Evolutionary conservation across 1,284 basidiomycete species (phyloP).

Genomic region (Leccinum holopus): DNA sequence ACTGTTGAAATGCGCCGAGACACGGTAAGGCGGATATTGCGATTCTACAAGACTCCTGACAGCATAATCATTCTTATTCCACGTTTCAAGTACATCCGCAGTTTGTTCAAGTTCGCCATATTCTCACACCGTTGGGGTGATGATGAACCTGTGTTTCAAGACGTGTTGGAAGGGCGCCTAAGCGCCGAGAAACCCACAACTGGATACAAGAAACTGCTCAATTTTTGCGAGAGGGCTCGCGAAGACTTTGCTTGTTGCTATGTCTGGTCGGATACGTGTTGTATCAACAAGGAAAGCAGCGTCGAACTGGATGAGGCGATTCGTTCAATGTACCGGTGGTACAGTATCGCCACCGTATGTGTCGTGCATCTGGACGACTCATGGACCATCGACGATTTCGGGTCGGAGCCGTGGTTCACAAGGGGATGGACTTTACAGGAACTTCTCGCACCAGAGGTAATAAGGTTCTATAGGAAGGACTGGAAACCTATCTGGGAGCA

Average conservation of each 20-base stretch:
- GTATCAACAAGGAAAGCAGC: constrained; percentile 26
- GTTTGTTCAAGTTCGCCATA: constrained; percentile 21
- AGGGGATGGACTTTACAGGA: constrained; percentile 26
- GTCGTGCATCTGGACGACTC: constrained; percentile 20
- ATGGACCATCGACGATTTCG: constrained; percentile 13
- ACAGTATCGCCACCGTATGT: constrained; percentile 17
- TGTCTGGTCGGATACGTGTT: constrained; percentile 27
- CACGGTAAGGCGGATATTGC: constrained; percentile 2
- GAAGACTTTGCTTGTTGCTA: constrained; percentile 13
- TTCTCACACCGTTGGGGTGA: constrained; percentile 25
- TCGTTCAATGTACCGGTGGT: constrained; percentile 27
- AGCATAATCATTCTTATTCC: background rate
- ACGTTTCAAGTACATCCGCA: constrained; percentile 14
- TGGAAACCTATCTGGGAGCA: constrained; percentile 18
- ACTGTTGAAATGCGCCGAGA: constrained; percentile 2
- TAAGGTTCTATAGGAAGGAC: constrained; percentile 21
- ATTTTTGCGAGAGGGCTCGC: constrained; percentile 15
- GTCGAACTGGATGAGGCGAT: constrained; percentile 27
- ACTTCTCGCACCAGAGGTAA: constrained; percentile 16
- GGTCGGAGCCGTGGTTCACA: constrained; percentile 19
- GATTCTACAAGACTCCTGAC: background rate
- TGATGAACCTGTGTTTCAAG: constrained; percentile 15
- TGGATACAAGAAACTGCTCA: constrained; percentile 18
- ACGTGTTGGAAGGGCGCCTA: constrained; percentile 1
- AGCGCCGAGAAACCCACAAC: background rate